Evolutionary conservation across 129 eudicot genomes (phyloP), one percentile per base, ranked within the genome.

Genomic region (Centrapalus pauciflorus): DNA sequence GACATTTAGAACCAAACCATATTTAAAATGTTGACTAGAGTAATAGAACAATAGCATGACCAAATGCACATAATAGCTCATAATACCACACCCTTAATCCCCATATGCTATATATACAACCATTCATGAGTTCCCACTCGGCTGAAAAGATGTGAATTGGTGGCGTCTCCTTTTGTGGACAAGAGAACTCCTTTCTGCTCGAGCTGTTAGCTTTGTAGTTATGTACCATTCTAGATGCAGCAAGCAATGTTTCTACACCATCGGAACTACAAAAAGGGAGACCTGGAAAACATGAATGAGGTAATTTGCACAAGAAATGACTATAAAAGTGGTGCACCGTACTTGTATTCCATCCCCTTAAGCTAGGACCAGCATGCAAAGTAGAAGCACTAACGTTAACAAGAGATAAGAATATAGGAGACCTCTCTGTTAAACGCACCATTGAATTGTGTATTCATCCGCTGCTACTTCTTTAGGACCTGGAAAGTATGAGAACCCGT

Each of bases 401-500:
- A 0, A 16, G 25, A 7, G 32, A 32, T 37, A 40, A 55, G 5
- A 43, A 7, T 3, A 29, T 4, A 46, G 2, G n/a, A 9, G 6
- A 66, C 66, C 74, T 75, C 61, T 57, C 74, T 46, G 33, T 66
- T 33, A 24, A 45, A 58, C 27, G 25, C 43, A 66, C 26, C 5
- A 45, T 57, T 51, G 43, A 73, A 43, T 9, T 30, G 26, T 56
- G 35, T 55, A 38, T 66, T 64, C 64, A 75, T 66, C 41, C 33
- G 28, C 33, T 13, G 48, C 28, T 35, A 26, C 25, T 55, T 55
- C 8, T 1, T 49, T 14, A 55, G 24, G 14, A 45, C 20, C 3
- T 7, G 55, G 28, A 20, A 27, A 55, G 64, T 14, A 9, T 68
- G 17, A 8, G 19, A 25, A 26, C 13, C 25, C 2, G 52, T 48